Conservation (phyloP, 352 stramenopile genomes). For the Globisporangium perplexum region DNA sequence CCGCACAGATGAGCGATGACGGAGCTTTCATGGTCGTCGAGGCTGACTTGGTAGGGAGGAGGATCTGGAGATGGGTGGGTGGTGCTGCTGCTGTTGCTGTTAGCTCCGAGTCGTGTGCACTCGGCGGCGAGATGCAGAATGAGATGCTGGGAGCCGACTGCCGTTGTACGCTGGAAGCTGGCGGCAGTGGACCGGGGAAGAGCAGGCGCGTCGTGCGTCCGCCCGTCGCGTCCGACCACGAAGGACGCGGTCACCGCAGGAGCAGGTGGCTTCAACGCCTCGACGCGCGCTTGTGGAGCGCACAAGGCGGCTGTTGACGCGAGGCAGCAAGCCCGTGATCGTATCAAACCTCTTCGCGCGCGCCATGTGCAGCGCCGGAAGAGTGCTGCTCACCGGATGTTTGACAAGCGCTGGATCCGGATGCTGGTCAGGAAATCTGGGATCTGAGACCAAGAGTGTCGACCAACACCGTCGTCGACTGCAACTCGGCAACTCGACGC, state of each 20-base stretch:
- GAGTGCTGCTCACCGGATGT: not conserved
- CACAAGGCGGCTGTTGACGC: not conserved
- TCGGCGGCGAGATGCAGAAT: not conserved
- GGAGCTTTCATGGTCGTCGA: slow-evolving; percentile 6
- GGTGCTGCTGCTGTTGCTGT: not conserved
- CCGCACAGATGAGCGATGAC: slow-evolving; percentile 1
- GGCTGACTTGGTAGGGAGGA: not conserved
- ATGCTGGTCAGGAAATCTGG: not conserved
- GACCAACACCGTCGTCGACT: not conserved
- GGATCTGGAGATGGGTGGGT: not conserved
- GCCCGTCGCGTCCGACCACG: not conserved
- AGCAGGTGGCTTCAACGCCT: not conserved
- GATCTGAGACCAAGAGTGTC: too few species aligned
- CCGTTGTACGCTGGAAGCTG: too few species aligned
- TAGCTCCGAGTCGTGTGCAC: not conserved
- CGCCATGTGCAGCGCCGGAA: not conserved
- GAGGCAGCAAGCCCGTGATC: not conserved
- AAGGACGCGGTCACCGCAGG: not conserved
- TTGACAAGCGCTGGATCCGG: not conserved
- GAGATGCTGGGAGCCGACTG: not conserved
- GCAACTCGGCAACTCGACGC: not conserved
- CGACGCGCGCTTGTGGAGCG: not conserved
- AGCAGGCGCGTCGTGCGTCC: not conserved
- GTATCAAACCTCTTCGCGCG: not conserved
- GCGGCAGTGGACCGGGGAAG: not conserved